phyloP scores from a whole-genome alignment of 176 grass and related monocot species.

The Juncus effusus region DNA sequence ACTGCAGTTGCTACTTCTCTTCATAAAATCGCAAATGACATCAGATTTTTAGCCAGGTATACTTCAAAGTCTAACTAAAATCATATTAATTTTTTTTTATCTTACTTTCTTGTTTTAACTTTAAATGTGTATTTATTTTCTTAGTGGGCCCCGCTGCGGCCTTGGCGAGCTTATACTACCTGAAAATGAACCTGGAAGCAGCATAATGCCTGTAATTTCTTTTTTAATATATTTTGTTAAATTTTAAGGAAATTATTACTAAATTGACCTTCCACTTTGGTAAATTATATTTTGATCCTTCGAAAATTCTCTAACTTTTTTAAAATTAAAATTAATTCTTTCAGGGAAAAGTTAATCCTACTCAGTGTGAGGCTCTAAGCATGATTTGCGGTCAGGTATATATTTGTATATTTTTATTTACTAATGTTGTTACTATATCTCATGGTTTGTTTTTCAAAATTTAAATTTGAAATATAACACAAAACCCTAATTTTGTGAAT shows the following conservation, averaged over 20 bases:
- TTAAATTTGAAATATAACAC: no score
- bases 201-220: slow-evolving; percentile 89
- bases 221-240: not conserved
- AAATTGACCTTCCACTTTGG: no score
- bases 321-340: slow-evolving; percentile 13
- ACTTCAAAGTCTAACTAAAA: no score
- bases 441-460: no score
- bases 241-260: not conserved
- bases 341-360: slow-evolving; percentile 92
- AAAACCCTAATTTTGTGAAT: slow-evolving; percentile 8
- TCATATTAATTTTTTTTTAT: no score
- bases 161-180: slow-evolving; percentile 86
- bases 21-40: slow-evolving; percentile 88
- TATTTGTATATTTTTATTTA: no score
- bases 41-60: slow-evolving; percentile 75
- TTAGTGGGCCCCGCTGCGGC: slow-evolving; percentile 79
- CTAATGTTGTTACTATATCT: no score
- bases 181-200: slow-evolving; percentile 93
- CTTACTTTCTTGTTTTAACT: no score
- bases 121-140: not conserved
- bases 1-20: slow-evolving; percentile 80
- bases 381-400: slow-evolving; percentile 89
- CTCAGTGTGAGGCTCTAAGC: slow-evolving; percentile 80
- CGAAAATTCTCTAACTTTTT: no score
- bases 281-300: no score